Conservation (phyloP, 805 yeast species). For the Candida montana region DNA sequence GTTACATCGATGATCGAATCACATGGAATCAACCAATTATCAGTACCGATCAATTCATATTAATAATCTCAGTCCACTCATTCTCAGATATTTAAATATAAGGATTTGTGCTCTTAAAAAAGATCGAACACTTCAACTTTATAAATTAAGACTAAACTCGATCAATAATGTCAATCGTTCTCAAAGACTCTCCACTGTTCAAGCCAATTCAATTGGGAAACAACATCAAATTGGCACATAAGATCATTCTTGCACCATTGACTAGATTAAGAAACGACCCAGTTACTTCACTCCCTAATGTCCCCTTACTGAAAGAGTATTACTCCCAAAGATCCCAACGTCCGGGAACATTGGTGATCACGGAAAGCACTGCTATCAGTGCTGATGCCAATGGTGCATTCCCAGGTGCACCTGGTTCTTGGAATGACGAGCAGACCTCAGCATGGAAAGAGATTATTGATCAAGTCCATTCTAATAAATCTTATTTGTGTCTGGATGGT, state of each 20-base stretch:
- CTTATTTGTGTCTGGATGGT: no score
- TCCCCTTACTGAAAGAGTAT: slow-evolving; percentile 42
- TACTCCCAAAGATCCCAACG: slow-evolving; percentile 47
- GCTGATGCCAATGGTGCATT: slow-evolving; percentile 33
- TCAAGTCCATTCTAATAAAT: slow-evolving; percentile 42
- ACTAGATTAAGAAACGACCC: slow-evolving; percentile 37
- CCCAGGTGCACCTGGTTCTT: slow-evolving; percentile 41
- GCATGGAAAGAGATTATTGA: slow-evolving; percentile 45
- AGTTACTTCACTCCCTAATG: slow-evolving; percentile 30
- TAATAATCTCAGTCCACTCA: no score
- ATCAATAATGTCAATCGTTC: not conserved
- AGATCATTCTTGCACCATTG: slow-evolving; percentile 43
- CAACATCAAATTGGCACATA: slow-evolving; percentile 28
- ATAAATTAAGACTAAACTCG: not conserved
- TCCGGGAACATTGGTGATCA: slow-evolving; percentile 53
- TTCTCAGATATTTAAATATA: no score
- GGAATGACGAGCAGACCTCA: slow-evolving; percentile 37
- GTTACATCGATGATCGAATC: no score
- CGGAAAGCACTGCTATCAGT: slow-evolving; percentile 50
- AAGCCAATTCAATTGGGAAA: slow-evolving; percentile 34
- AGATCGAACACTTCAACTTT: not conserved
- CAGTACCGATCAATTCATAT: no score
- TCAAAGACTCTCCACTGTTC: slow-evolving; percentile 25
- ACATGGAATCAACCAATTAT: no score
- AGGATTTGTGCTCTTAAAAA: not conserved